Base-by-base conservation (phyloP, 352 stramenopile species). In the Elongisporangium prolatum region DNA sequence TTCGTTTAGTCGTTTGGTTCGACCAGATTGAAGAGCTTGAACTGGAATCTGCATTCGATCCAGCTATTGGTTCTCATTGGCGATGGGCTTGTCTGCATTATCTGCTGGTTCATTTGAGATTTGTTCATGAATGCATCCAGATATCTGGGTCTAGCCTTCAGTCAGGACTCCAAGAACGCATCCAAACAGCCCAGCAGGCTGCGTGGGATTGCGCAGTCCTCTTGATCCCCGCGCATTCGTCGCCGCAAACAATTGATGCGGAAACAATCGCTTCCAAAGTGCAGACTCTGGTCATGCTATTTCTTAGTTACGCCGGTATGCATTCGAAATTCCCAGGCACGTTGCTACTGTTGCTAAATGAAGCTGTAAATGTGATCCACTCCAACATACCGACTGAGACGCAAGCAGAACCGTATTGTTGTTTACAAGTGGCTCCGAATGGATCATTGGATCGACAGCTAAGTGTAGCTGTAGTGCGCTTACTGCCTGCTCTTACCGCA, bases 1-100 rank as follows among this genome's bases (percentile, higher is more conserved):
- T 89, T 56, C 65, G 76, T 2, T 49, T 92, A n/a, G 53, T 60
- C 10, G 40, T 86, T 7, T 90, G 83, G 83, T 72, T 72, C 7
- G 60, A 70, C 0, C 56, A 84, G 7, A n/a, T 75, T 40, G 28
- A 13, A 8, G 17, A 65, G 14, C 57, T 78, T 4, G 10, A 80
- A 17, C 54, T 53, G 0, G 48, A 22, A 3, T 60, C 44, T 9
- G 22, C 54, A 11, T 20, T 69, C 16, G 17, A 60, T 11, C 14
- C 25, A 5, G 52, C 52, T n/a, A 16, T 7, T 28, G 37, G 51
- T 17, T 52, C n/a, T 13, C 18, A 24, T 7, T 81, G 65, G 67
- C 44, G 37, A 24, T 84, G 65, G 74, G 40, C 54, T 5, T 80
- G 69, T 25, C 20, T 68, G n/a, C 81, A 77, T 57, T 71, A 59